phyloP scores from a whole-genome alignment of 805 yeast species.

The Saccharomycopsis fibuligera region DNA sequence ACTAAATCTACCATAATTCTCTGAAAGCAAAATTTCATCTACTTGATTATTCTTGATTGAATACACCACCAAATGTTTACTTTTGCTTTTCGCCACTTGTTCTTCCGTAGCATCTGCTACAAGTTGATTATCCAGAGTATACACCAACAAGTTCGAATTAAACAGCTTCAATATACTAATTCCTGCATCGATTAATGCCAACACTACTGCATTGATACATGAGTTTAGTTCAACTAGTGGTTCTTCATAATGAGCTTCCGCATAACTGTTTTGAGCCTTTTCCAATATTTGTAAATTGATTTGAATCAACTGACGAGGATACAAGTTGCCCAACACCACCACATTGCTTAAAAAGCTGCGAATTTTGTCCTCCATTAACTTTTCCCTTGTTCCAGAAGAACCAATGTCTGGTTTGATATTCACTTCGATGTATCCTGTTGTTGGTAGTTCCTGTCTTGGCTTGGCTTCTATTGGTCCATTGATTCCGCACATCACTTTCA shows the following conservation, averaged over 20 bases:
- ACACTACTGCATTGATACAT: conserved; percentile 63
- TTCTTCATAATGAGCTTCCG: conserved; percentile 24
- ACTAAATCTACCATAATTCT: conserved; percentile 9
- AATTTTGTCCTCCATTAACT: conserved; percentile 64
- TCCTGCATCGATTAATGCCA: conserved; percentile 79
- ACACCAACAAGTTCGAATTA: conserved; percentile 11
- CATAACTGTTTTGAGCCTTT: conserved; percentile 30
- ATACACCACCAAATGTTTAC: conserved; percentile 19
- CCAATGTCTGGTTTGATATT: conserved; percentile 76
- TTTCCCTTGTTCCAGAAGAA: conserved; percentile 67
- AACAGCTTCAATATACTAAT: conserved; percentile 41
- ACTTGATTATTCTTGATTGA: conserved; percentile 13
- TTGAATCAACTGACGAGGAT: conserved; percentile 77
- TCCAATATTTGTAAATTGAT: conserved; percentile 60
- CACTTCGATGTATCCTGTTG: conserved; percentile 69
- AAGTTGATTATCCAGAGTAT: conserved; percentile 1
- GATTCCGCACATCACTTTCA: conserved; percentile 66
- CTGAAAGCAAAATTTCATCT: conserved; percentile 13
- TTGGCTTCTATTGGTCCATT: conserved; percentile 89
- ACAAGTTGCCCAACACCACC: conserved; percentile 47
- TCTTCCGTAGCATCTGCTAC: background rate
- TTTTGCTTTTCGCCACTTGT: background rate
- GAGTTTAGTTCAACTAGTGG: conserved; percentile 53
- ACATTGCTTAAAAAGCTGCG: conserved; percentile 54
- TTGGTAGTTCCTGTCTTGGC: conserved; percentile 77